These are phyloP conservation scores for Pseudohyphozyma bogoriensis DNA, from an alignment of 768 basidiomycete genomes.

Conservation along the genomic window DNA sequence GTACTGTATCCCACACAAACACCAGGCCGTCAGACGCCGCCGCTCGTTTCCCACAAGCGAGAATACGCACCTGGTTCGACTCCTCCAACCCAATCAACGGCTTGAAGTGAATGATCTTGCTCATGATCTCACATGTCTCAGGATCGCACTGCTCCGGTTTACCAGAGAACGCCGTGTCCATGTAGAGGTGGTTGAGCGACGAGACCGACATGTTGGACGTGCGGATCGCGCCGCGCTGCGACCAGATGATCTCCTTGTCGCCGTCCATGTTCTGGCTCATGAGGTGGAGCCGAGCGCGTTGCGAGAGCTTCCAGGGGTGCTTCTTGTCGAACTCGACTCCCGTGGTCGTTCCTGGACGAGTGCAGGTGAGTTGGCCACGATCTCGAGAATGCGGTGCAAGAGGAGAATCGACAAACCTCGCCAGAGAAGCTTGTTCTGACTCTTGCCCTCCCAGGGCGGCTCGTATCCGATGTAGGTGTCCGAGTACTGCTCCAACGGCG, in stretches of 20 bases:
- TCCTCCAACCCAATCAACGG: constrained; percentile 29
- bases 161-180: constrained; percentile 32
- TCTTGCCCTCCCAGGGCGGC: constrained; percentile 39
- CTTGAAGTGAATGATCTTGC: constrained; percentile 29
- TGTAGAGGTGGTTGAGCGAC: constrained; percentile 30
- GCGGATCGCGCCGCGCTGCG: constrained; percentile 34
- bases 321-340: constrained; percentile 39
- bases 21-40: constrained; percentile 6
- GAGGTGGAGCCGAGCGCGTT: constrained; percentile 40
- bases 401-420: constrained; percentile 31
- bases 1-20: constrained; percentile 61
- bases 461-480: constrained; percentile 32
- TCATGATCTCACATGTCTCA: constrained; percentile 32
- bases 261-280: constrained; percentile 37
- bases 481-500: constrained; percentile 86
- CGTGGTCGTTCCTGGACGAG: constrained; percentile 35
- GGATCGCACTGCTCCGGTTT: constrained; percentile 32
- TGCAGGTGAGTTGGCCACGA: neutral
- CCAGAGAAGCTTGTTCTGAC: constrained; percentile 40
- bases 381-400: neutral
- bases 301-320: constrained; percentile 40
- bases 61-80: constrained; percentile 14
- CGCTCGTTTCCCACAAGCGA: constrained; percentile 87
- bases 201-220: constrained; percentile 21
- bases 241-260: constrained; percentile 36